phyloP scores from a whole-genome alignment of 23 red algal genomes.

The Gracilaria gracilis region DNA sequence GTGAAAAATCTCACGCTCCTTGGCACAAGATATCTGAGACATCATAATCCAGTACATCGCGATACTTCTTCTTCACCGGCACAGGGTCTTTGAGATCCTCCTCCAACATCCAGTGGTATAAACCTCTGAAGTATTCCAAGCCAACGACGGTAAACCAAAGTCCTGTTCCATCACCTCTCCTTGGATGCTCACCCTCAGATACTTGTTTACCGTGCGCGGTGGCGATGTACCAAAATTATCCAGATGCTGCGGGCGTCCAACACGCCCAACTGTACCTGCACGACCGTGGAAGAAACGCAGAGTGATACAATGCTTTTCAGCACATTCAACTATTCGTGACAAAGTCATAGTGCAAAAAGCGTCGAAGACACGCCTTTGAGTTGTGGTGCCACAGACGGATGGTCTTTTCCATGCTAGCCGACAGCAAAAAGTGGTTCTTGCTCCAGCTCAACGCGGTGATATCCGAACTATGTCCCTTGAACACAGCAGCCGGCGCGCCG shows the following conservation, averaged over 20 bases:
- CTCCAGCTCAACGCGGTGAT: no score
- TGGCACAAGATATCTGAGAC: constrained; percentile 79
- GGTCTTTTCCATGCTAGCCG: constrained; percentile 84
- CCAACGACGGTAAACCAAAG: constrained; percentile 93
- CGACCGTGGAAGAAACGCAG: constrained; percentile 99
- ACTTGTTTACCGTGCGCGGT: constrained; percentile 95
- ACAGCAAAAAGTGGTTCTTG: constrained; percentile 88
- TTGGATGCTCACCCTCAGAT: constrained; percentile 97
- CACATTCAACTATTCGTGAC: constrained; percentile 75
- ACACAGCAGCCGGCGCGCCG: no score
- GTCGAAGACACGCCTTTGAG: constrained; percentile 64
- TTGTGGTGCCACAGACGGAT: constrained; percentile 92
- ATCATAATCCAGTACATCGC: constrained; percentile 85
- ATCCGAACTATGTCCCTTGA: no score
- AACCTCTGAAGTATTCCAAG: constrained; percentile 82
- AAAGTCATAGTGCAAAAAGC: no score
- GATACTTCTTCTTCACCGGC: constrained; percentile 80
- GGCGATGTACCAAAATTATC: constrained; percentile 97
- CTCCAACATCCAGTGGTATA: constrained; percentile 94
- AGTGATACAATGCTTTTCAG: constrained; percentile 84
- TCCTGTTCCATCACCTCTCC: constrained; percentile 99
- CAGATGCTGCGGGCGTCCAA: constrained; percentile 97
- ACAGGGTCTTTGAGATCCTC: constrained; percentile 79
- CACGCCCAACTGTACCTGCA: constrained; percentile 89
- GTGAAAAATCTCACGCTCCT: constrained; percentile 96